phyloP scores from a whole-genome alignment of 1,139 yeast species.

The Hyphopichia fennica region DNA sequence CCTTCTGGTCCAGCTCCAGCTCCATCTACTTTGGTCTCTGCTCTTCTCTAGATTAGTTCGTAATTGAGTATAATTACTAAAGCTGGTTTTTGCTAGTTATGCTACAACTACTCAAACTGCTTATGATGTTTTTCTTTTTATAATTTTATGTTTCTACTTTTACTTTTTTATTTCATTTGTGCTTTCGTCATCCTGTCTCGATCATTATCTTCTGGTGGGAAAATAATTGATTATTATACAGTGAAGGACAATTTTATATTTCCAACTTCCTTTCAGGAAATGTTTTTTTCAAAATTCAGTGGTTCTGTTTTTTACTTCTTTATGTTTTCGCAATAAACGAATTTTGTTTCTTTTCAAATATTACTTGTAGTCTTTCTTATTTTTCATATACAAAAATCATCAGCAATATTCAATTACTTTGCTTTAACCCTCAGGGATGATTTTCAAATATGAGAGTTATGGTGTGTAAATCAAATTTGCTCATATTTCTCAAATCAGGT shows the following conservation, averaged over 20 bases:
- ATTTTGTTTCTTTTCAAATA: neutral
- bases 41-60: neutral
- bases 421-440: too few relatives aligned
- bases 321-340: neutral
- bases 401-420: too few relatives aligned
- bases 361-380: too few relatives aligned
- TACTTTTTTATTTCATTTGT: neutral
- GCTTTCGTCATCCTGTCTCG: too few relatives aligned
- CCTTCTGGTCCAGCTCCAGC: neutral
- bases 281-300: neutral
- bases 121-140: neutral
- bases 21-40: neutral
- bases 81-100: slow-evolving; percentile 1
- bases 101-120: neutral
- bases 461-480: neutral
- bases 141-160: neutral
- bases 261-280: neutral
- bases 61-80: neutral
- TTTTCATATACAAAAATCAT: too few relatives aligned
- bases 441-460: too few relatives aligned
- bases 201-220: too few relatives aligned
- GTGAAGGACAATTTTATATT: neutral
- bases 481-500: neutral
- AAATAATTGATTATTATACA: neutral
- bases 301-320: neutral